phyloP scores from a whole-genome alignment of 306 rosid genomes.

The Hylodesmum podocarpum region DNA sequence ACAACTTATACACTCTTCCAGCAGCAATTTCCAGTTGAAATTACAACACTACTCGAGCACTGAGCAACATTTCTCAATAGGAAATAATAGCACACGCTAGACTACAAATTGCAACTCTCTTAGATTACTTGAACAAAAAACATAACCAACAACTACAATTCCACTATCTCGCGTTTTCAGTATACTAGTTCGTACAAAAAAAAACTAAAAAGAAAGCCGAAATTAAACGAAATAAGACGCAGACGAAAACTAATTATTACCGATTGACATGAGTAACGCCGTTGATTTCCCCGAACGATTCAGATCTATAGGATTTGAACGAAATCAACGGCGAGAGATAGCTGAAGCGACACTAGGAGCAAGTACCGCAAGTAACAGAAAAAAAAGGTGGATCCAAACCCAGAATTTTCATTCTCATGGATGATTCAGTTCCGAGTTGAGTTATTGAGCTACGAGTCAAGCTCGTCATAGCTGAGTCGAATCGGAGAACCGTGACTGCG shows the following conservation, averaged over 20 bases:
- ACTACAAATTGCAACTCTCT: background rate
- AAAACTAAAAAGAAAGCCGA: background rate
- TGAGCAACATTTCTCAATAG: background rate
- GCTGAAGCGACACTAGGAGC: slow-evolving; percentile 30
- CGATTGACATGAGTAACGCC: background rate
- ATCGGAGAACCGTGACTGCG: slow-evolving; percentile 26
- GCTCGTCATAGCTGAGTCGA: slow-evolving; percentile 46
- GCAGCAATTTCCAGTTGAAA: background rate
- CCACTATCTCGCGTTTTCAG: background rate
- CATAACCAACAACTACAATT: background rate
- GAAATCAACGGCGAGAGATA: background rate
- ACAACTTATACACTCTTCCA: slow-evolving; percentile 3
- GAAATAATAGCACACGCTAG: background rate
- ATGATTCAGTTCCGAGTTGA: slow-evolving; percentile 18
- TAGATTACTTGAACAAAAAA: background rate
- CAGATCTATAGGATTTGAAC: slow-evolving; percentile 5
- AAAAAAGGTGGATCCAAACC: slow-evolving; percentile 40
- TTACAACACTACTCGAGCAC: background rate
- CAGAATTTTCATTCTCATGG: slow-evolving; percentile 4
- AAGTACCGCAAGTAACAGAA: slow-evolving; percentile 17
- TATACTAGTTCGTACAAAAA: background rate
- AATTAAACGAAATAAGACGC: background rate
- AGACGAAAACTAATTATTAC: background rate
- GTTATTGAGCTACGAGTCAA: slow-evolving; percentile 34
- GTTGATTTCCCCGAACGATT: background rate